Evolutionary conservation across 495 filamentous ascomycete genomes (phyloP).

Genomic region (Sphaerosporella brunnea): DNA sequence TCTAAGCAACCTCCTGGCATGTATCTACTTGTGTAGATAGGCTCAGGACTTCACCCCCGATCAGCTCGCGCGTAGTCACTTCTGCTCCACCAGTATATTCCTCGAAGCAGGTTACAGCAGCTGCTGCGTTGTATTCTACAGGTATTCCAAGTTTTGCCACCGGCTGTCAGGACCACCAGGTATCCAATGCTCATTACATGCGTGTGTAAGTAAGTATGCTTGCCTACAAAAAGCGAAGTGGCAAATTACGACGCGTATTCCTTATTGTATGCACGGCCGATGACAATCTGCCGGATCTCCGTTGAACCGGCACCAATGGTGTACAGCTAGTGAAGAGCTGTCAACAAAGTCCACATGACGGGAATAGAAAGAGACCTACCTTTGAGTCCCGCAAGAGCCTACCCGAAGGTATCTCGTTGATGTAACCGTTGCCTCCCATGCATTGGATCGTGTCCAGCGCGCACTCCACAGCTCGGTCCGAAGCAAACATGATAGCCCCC

Average conservation of each 20-base stretch:
- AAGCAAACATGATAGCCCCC: constrained; percentile 83
- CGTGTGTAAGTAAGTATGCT: too few species aligned
- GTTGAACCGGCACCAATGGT: constrained; percentile 96
- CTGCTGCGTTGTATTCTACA: too few species aligned
- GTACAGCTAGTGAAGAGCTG: constrained; percentile 43
- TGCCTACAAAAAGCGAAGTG: too few species aligned
- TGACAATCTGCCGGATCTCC: constrained; percentile 84
- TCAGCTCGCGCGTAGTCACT: too few species aligned
- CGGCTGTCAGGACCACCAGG: too few species aligned
- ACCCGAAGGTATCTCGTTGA: constrained; percentile 85
- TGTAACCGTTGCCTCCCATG: constrained; percentile 87
- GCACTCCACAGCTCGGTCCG: constrained; percentile 79
- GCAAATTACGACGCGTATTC: constrained; percentile 54
- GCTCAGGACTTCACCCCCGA: too few species aligned
- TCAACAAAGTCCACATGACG: not conserved
- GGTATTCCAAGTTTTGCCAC: too few species aligned
- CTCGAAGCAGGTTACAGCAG: too few species aligned
- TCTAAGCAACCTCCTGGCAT: too few species aligned
- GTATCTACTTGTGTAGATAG: too few species aligned
- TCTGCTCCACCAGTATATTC: too few species aligned
- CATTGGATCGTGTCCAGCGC: constrained; percentile 84
- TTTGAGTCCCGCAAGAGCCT: constrained; percentile 71
- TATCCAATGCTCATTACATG: too few species aligned
- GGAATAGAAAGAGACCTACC: constrained; percentile 22
- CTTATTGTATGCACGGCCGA: constrained; percentile 85